Percentiles rank a stretch among this genome's conserved stretches.
phyloP scores from a whole-genome alignment of 805 yeast genomes.

The Nakazawaea molendinolei region DNA sequence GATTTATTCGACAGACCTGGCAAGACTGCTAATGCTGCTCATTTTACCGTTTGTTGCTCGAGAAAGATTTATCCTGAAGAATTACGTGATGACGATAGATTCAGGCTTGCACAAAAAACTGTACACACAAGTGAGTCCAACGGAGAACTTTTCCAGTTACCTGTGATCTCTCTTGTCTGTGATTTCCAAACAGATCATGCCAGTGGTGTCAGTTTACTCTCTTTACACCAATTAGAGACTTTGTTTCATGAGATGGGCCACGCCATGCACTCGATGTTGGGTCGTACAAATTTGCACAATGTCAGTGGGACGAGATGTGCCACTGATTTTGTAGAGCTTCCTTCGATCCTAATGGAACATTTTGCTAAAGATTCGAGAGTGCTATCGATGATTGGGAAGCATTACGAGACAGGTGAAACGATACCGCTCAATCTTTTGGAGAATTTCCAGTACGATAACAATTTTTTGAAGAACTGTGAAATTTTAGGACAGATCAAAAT shows the following conservation, averaged over 20 bases:
- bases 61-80: conserved; percentile 62
- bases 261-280: conserved; percentile 96
- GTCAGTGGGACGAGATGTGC: conserved; percentile 93
- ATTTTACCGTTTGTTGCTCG: conserved; percentile 94
- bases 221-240: conserved; percentile 82
- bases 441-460: conserved; percentile 43
- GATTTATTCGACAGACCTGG: conserved; percentile 78
- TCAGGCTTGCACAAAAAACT: conserved; percentile 25
- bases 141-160: conserved; percentile 63
- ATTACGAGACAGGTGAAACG: conserved; percentile 58
- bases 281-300: conserved; percentile 83
- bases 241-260: conserved; percentile 98
- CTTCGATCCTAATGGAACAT: conserved; percentile 93
- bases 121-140: conserved; percentile 28
- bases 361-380: conserved; percentile 83
- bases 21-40: conserved; percentile 84
- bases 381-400: conserved; percentile 63
- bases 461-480: conserved; percentile 60
- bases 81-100: conserved; percentile 29
- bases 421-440: conserved; percentile 45
- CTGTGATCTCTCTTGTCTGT: conserved; percentile 85
- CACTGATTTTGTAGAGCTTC: conserved; percentile 94
- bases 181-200: conserved; percentile 46
- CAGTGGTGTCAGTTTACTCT: conserved; percentile 47
- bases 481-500: conserved; percentile 81